Percentiles rank a stretch among this genome's conserved stretches.
Evolutionary conservation across 192 early-diverging fungal genomes (phyloP).

Genomic region (Podila clonocystis): DNA sequence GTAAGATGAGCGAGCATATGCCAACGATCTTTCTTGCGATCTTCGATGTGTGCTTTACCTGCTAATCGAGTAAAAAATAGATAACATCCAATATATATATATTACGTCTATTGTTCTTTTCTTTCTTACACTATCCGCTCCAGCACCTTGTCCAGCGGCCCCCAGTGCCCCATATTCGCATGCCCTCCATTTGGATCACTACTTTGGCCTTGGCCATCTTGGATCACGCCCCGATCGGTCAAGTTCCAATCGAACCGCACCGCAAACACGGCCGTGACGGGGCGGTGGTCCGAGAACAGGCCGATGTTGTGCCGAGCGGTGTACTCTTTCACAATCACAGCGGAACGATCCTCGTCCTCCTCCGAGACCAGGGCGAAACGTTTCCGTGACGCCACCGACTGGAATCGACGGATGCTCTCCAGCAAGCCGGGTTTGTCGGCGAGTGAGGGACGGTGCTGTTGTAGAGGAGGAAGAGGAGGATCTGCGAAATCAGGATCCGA

Average conservation of each 20-base stretch:
- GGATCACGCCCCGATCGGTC: constrained; percentile 21
- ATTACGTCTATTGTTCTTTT: neutral
- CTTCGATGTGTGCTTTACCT: neutral
- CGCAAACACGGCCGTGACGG: constrained; percentile 60
- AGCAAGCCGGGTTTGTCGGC: neutral
- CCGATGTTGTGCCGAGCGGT: constrained; percentile 52
- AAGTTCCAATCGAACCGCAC: constrained; percentile 59
- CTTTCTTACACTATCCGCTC: constrained; percentile 12
- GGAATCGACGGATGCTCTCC: neutral
- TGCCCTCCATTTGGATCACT: neutral
- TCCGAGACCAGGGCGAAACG: constrained; percentile 7
- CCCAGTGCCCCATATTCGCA: constrained; percentile 9
- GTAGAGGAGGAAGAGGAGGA: neutral
- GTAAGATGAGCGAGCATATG: too few species aligned
- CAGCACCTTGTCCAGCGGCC: constrained; percentile 30
- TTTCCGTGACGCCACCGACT: neutral
- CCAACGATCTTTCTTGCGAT: too few species aligned
- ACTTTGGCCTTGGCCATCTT: neutral
- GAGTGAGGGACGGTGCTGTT: neutral
- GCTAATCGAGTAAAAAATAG: neutral
- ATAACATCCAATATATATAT: neutral
- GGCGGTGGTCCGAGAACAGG: constrained; percentile 59
- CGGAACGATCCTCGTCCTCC: constrained; percentile 35
- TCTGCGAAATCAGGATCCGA: too few species aligned
- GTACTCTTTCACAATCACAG: constrained; percentile 44